Evolutionary conservation across 768 basidiomycete species (phyloP).

Genomic region (Lyophyllum atratum): DNA sequence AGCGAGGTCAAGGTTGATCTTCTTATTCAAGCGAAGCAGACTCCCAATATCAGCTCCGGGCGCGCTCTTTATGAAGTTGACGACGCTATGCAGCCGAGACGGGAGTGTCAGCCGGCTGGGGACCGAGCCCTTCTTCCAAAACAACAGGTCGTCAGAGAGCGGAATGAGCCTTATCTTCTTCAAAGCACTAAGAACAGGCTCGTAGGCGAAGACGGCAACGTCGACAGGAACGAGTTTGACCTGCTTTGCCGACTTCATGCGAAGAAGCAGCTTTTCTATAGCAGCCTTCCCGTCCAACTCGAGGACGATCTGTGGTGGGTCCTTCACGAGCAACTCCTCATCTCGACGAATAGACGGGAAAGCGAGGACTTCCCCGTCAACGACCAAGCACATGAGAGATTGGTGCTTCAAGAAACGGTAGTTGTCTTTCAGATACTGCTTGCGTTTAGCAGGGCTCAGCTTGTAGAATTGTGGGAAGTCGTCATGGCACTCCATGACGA

Average conservation of each 20-base stretch:
- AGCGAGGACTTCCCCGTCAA: slow-evolving; percentile 47
- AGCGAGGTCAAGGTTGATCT: slow-evolving; percentile 51
- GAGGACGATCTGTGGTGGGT: slow-evolving; percentile 52
- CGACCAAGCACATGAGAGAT: slow-evolving; percentile 53
- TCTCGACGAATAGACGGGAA: slow-evolving; percentile 57
- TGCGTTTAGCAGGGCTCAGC: slow-evolving; percentile 32
- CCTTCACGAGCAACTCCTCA: slow-evolving; percentile 49
- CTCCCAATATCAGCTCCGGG: background rate
- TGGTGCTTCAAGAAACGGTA: slow-evolving; percentile 51
- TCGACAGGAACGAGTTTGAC: slow-evolving; percentile 53
- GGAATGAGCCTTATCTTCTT: slow-evolving; percentile 48
- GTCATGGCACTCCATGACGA: slow-evolving; percentile 37
- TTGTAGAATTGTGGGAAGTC: slow-evolving; percentile 40
- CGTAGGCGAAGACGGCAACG: slow-evolving; percentile 62
- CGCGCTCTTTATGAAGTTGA: background rate
- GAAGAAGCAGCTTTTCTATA: slow-evolving; percentile 38
- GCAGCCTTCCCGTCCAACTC: slow-evolving; percentile 49
- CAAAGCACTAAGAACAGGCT: slow-evolving; percentile 60
- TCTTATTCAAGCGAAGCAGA: slow-evolving; percentile 35
- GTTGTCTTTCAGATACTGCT: slow-evolving; percentile 37
- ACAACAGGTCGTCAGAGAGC: slow-evolving; percentile 50
- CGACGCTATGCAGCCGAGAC: background rate
- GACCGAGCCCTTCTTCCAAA: slow-evolving; percentile 43
- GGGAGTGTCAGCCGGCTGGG: background rate
- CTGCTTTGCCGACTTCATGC: slow-evolving; percentile 30